Conservation (phyloP, 805 yeast genomes). For the Grigorovia transvaalensis region DNA sequence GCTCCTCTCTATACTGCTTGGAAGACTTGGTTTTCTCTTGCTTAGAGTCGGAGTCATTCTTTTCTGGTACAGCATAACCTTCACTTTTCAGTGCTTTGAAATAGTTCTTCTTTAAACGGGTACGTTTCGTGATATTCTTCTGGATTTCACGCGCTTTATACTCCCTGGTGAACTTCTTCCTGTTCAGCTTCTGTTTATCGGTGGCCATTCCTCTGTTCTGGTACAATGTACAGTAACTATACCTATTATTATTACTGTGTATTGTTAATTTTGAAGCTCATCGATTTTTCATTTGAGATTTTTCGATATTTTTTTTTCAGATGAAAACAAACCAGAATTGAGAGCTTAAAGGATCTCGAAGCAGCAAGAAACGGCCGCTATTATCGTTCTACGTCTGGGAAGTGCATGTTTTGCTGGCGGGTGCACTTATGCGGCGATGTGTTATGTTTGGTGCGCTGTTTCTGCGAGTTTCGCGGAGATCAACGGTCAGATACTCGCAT, state of each 20-base stretch:
- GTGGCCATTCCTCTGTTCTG: slow-evolving; percentile 11
- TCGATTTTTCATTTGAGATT: not conserved
- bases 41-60: slow-evolving; percentile 6
- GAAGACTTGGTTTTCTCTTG: slow-evolving; percentile 10
- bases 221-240: too few species aligned
- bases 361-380: too few species aligned
- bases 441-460: not conserved
- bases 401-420: not conserved
- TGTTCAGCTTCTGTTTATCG: slow-evolving; percentile 16
- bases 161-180: slow-evolving; percentile 32
- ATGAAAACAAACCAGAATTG: not conserved
- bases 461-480: not conserved
- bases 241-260: too few species aligned
- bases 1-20: slow-evolving; percentile 16
- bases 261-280: not conserved
- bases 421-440: not conserved
- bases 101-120: slow-evolving; percentile 71
- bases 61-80: slow-evolving; percentile 47
- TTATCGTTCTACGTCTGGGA: not conserved
- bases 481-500: not conserved
- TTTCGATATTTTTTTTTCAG: not conserved
- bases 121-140: slow-evolving; percentile 64
- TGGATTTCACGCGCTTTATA: slow-evolving; percentile 54
- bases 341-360: not conserved
- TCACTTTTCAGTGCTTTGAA: slow-evolving; percentile 69